Evolutionary conservation across 768 basidiomycete genomes (phyloP), one percentile per base, ranked within the genome.

Genomic region (Mycena floridula): DNA sequence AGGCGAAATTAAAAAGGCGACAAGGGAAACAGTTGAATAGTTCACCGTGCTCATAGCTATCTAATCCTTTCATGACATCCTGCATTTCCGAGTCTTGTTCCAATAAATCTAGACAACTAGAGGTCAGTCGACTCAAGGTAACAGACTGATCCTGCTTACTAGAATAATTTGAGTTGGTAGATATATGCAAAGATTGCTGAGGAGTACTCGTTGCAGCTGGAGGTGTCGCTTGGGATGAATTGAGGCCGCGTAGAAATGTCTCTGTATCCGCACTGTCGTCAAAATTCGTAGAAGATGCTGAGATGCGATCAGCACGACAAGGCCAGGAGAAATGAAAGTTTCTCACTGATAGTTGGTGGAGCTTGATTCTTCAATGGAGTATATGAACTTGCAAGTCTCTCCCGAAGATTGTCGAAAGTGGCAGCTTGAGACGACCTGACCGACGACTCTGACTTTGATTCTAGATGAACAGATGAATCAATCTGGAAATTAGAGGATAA

Each of bases 31-130:
- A 32, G 9, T 32, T 32, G 28, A 9, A 9, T 32, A 9, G 28
- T 16, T 9, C 16, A 32, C 28, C 16, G 18, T 39, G 69, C 27
- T 76, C 79, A 49, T 67, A 77, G 52, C 71, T 78, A 43, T 78
- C 74, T 46, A 79, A 54, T 18, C 68, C 76, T 23, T 74, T 68
- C 54, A 87, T 75, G 8, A 69, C 77, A 42, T 74, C 71, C 43
- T 79, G 80, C 85, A 87, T 86, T 52, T 82, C 82, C 2, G 82
- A 81, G 52, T 87, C 80, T 44, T 76, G 72, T 18, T 85, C 82
- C 45, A 86, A 59, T 13, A 85, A 65, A 63, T 86, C 83, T 86
- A 47, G 37, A 11, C 5, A 32, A 21, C 4, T 22, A 15, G 26
- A 32, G 37, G n/a, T 26, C 45, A 45, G 44, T 37, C 54, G 44